These are phyloP conservation scores for Microbotryomycetes sp. DNA, from an alignment of 1,284 basidiomycete genomes.

Conservation along the genomic window DNA sequence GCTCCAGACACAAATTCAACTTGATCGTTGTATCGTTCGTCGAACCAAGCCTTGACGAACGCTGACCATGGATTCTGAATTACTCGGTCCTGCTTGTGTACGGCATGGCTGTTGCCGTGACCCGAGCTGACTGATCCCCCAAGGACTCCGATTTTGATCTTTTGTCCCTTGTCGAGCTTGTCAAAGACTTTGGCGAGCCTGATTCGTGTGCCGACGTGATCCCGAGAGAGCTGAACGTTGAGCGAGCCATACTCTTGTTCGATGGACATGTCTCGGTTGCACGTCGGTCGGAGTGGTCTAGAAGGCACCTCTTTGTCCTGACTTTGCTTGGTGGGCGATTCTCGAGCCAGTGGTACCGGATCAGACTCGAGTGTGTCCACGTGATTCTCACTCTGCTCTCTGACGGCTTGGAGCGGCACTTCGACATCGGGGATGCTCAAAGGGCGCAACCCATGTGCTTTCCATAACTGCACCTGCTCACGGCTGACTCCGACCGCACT, in stretches of 20 bases:
- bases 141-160: neutral
- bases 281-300: no score
- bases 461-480: no score
- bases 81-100: neutral
- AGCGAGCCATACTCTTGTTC: neutral
- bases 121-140: neutral
- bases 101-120: neutral
- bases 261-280: neutral
- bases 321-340: no score
- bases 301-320: no score
- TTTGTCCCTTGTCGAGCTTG: neutral
- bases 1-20: constrained; percentile 4
- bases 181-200: neutral
- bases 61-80: constrained; percentile 1
- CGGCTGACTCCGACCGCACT: no score
- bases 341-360: no score
- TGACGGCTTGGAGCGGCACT: no score
- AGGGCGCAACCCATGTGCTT: no score
- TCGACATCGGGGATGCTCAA: no score
- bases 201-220: neutral
- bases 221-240: neutral
- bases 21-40: neutral
- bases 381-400: no score
- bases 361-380: no score
- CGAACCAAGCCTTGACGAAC: neutral